Conservation (phyloP, 192 early-diverging fungal genomes). For the Obelidium mucronatum region DNA sequence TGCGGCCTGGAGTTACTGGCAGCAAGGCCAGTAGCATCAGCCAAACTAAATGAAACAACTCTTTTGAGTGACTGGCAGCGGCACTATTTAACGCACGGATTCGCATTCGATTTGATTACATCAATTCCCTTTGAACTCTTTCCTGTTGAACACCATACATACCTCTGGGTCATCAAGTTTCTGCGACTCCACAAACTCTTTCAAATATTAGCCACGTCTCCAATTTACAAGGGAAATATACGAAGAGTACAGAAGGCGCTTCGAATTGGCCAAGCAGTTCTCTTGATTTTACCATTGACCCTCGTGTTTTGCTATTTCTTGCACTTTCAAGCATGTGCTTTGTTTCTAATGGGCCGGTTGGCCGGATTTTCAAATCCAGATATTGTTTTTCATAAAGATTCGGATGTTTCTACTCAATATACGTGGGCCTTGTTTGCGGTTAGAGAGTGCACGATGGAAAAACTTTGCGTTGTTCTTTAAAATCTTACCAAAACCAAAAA, state of each 20-base stretch:
- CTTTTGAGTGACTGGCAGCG: conserved; percentile 24
- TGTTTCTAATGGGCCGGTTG: conserved; percentile 40
- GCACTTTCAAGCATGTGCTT: conserved; percentile 49
- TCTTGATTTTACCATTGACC: conserved; percentile 39
- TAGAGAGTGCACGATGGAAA: too few species aligned
- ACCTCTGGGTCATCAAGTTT: neutral
- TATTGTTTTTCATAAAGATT: neutral
- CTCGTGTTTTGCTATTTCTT: conserved; percentile 39
- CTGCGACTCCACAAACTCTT: conserved; percentile 10
- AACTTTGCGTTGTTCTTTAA: too few species aligned
- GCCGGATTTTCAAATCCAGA: conserved; percentile 20
- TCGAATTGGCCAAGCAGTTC: conserved; percentile 45
- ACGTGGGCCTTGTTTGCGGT: conserved; percentile 29
- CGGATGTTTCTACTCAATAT: conserved; percentile 44
- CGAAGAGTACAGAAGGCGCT: conserved; percentile 5
- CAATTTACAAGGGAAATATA: neutral
- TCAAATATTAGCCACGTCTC: neutral
- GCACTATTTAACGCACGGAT: conserved; percentile 2
- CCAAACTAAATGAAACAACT: conserved; percentile 11
- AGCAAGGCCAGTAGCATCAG: neutral
- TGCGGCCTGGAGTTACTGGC: conserved; percentile 27
- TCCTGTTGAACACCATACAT: neutral
- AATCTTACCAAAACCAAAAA: too few species aligned
- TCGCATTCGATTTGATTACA: conserved; percentile 15
- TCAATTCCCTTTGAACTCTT: conserved; percentile 19